phyloP scores from a whole-genome alignment of 1,284 basidiomycete species.

The Peniophora sp. region DNA sequence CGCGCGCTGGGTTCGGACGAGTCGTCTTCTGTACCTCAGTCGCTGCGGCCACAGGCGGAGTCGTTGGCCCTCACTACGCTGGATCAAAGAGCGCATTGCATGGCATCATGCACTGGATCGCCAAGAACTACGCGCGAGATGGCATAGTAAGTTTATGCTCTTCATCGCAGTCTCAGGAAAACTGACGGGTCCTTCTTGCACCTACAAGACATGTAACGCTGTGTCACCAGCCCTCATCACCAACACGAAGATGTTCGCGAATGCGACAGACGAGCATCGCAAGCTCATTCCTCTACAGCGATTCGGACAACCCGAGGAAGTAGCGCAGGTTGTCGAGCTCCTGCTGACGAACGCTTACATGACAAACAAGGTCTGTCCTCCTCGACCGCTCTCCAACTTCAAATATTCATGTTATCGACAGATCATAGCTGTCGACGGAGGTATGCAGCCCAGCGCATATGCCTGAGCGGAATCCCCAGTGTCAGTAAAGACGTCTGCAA shows the following conservation, averaged over 20 bases:
- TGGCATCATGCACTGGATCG: conserved; percentile 49
- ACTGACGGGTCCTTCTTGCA: no score
- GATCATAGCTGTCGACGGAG: conserved; percentile 73
- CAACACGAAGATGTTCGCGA: conserved; percentile 42
- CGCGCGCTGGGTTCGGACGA: conserved; percentile 38
- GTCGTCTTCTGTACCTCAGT: conserved; percentile 34
- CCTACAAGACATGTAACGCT: conserved; percentile 39
- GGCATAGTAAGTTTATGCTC: conserved; percentile 43
- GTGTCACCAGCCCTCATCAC: conserved; percentile 43
- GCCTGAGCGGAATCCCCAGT: no score
- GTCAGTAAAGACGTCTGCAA: no score
- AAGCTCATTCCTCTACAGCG: conserved; percentile 41
- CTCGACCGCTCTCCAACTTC: neutral
- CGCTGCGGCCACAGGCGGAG: conserved; percentile 37
- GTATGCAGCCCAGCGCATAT: conserved; percentile 57
- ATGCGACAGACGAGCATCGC: conserved; percentile 24
- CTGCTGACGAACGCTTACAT: conserved; percentile 43
- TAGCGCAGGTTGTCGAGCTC: conserved; percentile 41
- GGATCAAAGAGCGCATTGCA: conserved; percentile 49
- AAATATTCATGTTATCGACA: conserved; percentile 21
- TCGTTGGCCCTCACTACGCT: conserved; percentile 49
- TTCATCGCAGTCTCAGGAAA: no score
- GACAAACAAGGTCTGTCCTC: conserved; percentile 40
- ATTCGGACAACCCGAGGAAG: conserved; percentile 41
- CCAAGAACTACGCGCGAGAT: conserved; percentile 40